Base-by-base conservation (phyloP, 768 basidiomycete genomes). In the button mushroom (Agaricus bisporus) region DNA sequence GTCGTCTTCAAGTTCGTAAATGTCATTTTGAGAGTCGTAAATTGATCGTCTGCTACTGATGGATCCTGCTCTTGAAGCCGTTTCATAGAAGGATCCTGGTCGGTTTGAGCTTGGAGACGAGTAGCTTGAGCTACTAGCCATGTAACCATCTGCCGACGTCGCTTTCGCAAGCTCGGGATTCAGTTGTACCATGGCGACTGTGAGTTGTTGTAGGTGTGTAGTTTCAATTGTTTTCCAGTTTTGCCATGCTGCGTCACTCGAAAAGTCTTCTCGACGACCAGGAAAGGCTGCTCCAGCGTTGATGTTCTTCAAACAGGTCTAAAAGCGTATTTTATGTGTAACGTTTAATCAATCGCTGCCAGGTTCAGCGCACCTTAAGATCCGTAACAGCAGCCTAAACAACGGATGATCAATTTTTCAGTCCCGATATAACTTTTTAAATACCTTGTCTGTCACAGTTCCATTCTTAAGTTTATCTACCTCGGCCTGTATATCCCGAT, bases 291-390 rank as follows among this genome's bases (percentile, higher is more conserved):
- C 76, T 22, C 91, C 88, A 12, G 88, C 85, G 50, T 87, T 90
- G 63, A 98, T 88, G 58, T 92, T 90, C 73, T 95, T 95, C 50
- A 98, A 73, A 64, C 89, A 94, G 35, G 88, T 89, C 89, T 94
- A 57, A 14, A 25, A 62, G 7, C 39, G 18, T 37, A 41, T 6
- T 59, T 44, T 54, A 60, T 41, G 48, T 56, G 25, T 36, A 51
- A 28, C 14, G 4, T n/a, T 26, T 18, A 18, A 11, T 9, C 10
- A 10, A 32, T 28, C 63, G 25, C 36, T 37, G 22, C n/a, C 35
- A 17, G 26, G 45, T 29, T 28, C 47, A 26, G 43, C 59, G 58
- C 60, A 87, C 91, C 80, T 95, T 97, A 52, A 95, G 76, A 66
- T 97, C 93, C 41, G 77, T 77, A 54, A 97, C 70, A 0, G 93